These are phyloP conservation scores for Akanthomyces muscarius DNA, from an alignment of 2,329 filamentous ascomycete genomes.

Conservation along the genomic window DNA sequence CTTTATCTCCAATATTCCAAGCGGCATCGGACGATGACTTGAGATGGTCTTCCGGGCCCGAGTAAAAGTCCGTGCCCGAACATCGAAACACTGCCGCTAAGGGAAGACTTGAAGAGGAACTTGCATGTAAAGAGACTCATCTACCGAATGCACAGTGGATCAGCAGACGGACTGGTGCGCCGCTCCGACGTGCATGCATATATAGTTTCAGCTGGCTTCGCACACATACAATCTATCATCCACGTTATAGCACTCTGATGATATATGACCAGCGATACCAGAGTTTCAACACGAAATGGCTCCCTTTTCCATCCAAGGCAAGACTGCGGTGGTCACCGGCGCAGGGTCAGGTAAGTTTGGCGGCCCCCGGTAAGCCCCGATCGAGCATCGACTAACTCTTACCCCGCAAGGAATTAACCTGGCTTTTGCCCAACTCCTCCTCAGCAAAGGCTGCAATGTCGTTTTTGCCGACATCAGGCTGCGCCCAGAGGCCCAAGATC, in stretches of 20 bases:
- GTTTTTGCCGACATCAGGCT: conserved; percentile 42
- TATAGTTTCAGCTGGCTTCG: not conserved
- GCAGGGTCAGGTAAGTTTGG: conserved; percentile 25
- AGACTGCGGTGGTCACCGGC: conserved; percentile 29
- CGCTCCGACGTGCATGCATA: not conserved
- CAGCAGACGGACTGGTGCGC: not conserved
- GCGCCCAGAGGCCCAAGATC: conserved; percentile 37
- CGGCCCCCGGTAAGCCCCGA: not conserved
- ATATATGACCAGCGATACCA: not conserved
- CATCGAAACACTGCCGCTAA: not conserved
- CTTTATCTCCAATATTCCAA: not conserved
- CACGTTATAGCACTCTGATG: not conserved
- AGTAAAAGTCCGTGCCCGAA: not conserved
- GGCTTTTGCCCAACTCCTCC: conserved; percentile 40
- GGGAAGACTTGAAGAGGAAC: not conserved
- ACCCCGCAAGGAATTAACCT: conserved; percentile 38
- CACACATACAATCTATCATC: not conserved
- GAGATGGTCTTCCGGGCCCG: not conserved
- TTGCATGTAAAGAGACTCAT: no score
- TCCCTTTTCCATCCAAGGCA: conserved; percentile 25
- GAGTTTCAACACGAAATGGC: conserved; percentile 2
- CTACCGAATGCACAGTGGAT: not conserved
- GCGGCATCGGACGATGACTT: not conserved
- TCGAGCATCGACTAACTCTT: not conserved
- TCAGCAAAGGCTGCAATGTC: conserved; percentile 41